phyloP scores from a whole-genome alignment of 352 stramenopile species.

The Phytophthora lateralis region DNA sequence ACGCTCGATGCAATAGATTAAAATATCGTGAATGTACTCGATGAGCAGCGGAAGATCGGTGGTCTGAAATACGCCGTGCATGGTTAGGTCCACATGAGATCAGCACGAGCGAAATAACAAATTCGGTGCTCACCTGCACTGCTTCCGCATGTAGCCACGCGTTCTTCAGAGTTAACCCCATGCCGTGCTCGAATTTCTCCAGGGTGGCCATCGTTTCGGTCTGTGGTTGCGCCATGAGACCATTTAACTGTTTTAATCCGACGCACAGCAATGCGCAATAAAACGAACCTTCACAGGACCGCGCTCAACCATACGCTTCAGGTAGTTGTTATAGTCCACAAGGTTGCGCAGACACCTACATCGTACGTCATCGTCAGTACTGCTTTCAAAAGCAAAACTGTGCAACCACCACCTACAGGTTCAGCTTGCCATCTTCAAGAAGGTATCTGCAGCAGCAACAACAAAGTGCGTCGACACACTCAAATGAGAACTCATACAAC shows the following conservation, averaged over 20 bases:
- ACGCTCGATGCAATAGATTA: slow-evolving; percentile 78
- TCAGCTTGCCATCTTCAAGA: slow-evolving; percentile 92
- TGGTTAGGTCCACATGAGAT: background rate
- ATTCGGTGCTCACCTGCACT: slow-evolving; percentile 53
- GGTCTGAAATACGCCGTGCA: slow-evolving; percentile 45
- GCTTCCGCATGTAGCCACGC: slow-evolving; percentile 91
- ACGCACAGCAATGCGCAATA: background rate
- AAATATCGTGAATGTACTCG: slow-evolving; percentile 87
- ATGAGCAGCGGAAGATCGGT: slow-evolving; percentile 91
- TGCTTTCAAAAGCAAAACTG: background rate
- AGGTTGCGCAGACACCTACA: slow-evolving; percentile 79
- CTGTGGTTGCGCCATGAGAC: slow-evolving; percentile 23
- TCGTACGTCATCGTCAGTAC: slow-evolving; percentile 1
- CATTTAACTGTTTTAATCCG: background rate
- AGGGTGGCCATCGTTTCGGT: slow-evolving; percentile 69
- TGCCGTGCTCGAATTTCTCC: slow-evolving; percentile 89
- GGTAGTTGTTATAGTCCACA: slow-evolving; percentile 82
- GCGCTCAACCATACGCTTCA: slow-evolving; percentile 69
- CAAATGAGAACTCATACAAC: background rate
- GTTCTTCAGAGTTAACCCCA: slow-evolving; percentile 90
- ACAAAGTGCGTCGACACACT: background rate
- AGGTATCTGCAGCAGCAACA: slow-evolving; percentile 60
- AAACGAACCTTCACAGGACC: slow-evolving; percentile 62
- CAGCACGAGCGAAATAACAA: background rate
- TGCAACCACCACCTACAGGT: slow-evolving; percentile 60